Evolutionary conservation across 164 flowering plant genomes (phyloP).

Genomic region (Brasenia schreberi): DNA sequence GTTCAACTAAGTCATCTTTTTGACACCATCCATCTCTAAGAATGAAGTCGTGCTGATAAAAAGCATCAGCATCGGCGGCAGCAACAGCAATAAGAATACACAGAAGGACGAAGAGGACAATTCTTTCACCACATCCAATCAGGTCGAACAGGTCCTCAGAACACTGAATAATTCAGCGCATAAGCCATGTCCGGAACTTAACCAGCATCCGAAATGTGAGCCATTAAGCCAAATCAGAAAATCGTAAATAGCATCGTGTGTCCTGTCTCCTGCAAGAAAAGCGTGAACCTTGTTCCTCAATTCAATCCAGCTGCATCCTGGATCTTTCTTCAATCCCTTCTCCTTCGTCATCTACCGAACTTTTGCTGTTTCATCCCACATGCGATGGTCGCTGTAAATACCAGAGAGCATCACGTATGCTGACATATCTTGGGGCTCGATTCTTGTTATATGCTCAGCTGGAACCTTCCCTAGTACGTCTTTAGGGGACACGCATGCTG

Average conservation of each 20-base stretch:
- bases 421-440: slow-evolving; percentile 29
- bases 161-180: not conserved
- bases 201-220: slow-evolving; percentile 20
- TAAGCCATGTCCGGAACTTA: slow-evolving; percentile 13
- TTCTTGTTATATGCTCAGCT: slow-evolving; percentile 20
- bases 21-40: no score
- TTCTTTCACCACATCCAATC: no score
- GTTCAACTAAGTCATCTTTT: no score
- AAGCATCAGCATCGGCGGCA: no score
- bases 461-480: slow-evolving; percentile 23
- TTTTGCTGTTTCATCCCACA: slow-evolving; percentile 28
- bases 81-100: no score
- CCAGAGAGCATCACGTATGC: slow-evolving; percentile 31
- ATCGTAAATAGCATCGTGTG: slow-evolving; percentile 8
- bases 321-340: slow-evolving; percentile 31
- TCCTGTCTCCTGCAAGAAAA: slow-evolving; percentile 13
- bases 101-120: no score
- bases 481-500: slow-evolving; percentile 21
- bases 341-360: slow-evolving; percentile 21
- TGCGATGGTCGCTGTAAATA: slow-evolving; percentile 27
- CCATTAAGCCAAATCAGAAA: slow-evolving; percentile 13
- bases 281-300: slow-evolving; percentile 15
- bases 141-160: not conserved
- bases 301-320: slow-evolving; percentile 38
- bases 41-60: no score